Evolutionary conservation across 768 basidiomycete species (phyloP).

Genomic region (Lactarius deliciosus): DNA sequence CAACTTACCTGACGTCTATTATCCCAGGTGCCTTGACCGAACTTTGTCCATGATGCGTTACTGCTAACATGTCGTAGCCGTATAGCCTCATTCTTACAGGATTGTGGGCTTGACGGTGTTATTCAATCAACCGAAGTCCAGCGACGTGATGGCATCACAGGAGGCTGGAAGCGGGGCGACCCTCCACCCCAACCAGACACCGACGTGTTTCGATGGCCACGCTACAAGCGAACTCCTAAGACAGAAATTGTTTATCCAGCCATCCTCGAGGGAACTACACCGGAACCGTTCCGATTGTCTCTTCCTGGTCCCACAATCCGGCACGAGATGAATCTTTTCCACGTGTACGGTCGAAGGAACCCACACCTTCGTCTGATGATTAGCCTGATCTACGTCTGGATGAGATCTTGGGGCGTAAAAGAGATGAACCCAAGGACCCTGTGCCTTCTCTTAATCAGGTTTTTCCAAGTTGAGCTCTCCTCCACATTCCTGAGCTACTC

Average conservation of each 20-base stretch:
- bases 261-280: slow-evolving; percentile 19
- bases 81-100: slow-evolving; percentile 21
- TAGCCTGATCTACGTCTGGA: slow-evolving; percentile 24
- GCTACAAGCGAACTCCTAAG: slow-evolving; percentile 15
- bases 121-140: slow-evolving; percentile 19
- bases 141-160: slow-evolving; percentile 7
- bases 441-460: slow-evolving; percentile 24
- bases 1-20: slow-evolving; percentile 21
- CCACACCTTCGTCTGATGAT: slow-evolving; percentile 10
- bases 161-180: slow-evolving; percentile 14
- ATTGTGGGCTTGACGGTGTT: slow-evolving; percentile 25
- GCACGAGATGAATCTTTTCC: slow-evolving; percentile 15
- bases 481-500: neutral
- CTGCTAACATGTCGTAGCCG: slow-evolving; percentile 18
- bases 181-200: slow-evolving; percentile 14
- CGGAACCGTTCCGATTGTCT: slow-evolving; percentile 23
- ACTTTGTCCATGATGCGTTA: neutral
- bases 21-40: slow-evolving; percentile 19
- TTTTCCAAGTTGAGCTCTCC: slow-evolving; percentile 23
- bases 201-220: slow-evolving; percentile 22
- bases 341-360: slow-evolving; percentile 14
- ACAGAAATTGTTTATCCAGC: slow-evolving; percentile 25
- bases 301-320: slow-evolving; percentile 22
- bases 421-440: slow-evolving; percentile 22
- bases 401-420: slow-evolving; percentile 26